Conservation (phyloP, 768 basidiomycete genomes). For the Hericium erinaceus region DNA sequence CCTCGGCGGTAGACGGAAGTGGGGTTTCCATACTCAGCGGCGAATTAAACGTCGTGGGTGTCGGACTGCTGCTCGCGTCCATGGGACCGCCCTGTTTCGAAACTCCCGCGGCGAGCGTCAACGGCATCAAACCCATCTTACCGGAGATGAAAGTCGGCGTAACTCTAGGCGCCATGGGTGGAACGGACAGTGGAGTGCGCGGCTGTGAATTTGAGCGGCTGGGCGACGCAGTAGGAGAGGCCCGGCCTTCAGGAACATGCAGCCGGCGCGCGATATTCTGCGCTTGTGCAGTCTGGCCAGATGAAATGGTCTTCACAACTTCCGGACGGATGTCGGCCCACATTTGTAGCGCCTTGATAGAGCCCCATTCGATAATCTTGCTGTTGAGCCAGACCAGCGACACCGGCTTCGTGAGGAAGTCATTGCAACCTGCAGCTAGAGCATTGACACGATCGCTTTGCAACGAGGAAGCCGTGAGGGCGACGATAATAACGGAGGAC, state of each 20-base stretch:
- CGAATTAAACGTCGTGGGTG: no score
- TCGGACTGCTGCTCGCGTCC: no score
- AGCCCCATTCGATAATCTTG: conserved; percentile 99
- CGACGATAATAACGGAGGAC: conserved; percentile 96
- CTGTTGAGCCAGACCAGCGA: conserved; percentile 91
- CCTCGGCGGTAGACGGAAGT: no score
- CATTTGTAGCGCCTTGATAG: conserved; percentile 90
- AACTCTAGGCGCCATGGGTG: neutral
- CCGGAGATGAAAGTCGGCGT: neutral
- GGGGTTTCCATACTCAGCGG: no score
- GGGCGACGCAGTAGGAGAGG: conserved; percentile 26
- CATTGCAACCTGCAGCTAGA: conserved; percentile 97
- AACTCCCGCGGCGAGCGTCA: conserved; percentile 2
- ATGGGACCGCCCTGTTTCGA: neutral
- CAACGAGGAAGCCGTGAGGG: conserved; percentile 94
- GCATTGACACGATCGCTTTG: conserved; percentile 93
- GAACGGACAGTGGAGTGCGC: neutral
- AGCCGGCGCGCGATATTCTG: conserved; percentile 36
- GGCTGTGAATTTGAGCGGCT: conserved; percentile 31
- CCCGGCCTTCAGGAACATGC: conserved; percentile 40
- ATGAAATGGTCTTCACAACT: conserved; percentile 34
- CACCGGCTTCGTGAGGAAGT: conserved; percentile 97
- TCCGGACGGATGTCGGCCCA: conserved; percentile 78
- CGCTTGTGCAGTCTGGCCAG: conserved; percentile 38
- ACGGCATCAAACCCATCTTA: neutral